phyloP scores from a whole-genome alignment of 208 protist genomes.

The Acanthamoeba sp. region DNA sequence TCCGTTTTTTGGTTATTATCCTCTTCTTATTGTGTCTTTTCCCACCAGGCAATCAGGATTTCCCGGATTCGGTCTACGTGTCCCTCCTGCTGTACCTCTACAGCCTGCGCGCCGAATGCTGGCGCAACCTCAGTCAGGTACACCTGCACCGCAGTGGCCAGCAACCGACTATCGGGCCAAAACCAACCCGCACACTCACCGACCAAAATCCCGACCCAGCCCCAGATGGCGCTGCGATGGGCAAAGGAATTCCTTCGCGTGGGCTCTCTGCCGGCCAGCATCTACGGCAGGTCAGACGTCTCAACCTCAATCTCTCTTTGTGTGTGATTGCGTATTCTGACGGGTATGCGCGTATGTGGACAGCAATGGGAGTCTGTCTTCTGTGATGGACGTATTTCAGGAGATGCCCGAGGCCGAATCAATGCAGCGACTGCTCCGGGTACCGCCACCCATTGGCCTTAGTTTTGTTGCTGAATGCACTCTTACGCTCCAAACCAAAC shows the following conservation, averaged over 20 bases:
- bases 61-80: background rate
- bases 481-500: background rate
- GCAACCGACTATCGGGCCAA: background rate
- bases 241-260: background rate
- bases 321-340: background rate
- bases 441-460: background rate
- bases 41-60: background rate
- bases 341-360: background rate
- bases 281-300: background rate
- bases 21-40: too few relatives aligned
- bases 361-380: background rate
- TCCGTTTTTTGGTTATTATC: background rate
- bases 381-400: background rate
- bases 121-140: background rate
- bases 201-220: constrained; percentile 7
- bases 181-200: too few relatives aligned
- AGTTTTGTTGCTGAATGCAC: background rate
- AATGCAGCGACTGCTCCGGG: background rate
- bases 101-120: background rate
- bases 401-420: background rate
- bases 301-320: background rate
- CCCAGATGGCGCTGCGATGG: background rate
- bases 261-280: background rate
- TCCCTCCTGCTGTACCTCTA: background rate
- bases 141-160: background rate